These are phyloP conservation scores for Epichloe sp. DNA, from an alignment of 2,329 filamentous ascomycete genomes.

Conservation along the genomic window DNA sequence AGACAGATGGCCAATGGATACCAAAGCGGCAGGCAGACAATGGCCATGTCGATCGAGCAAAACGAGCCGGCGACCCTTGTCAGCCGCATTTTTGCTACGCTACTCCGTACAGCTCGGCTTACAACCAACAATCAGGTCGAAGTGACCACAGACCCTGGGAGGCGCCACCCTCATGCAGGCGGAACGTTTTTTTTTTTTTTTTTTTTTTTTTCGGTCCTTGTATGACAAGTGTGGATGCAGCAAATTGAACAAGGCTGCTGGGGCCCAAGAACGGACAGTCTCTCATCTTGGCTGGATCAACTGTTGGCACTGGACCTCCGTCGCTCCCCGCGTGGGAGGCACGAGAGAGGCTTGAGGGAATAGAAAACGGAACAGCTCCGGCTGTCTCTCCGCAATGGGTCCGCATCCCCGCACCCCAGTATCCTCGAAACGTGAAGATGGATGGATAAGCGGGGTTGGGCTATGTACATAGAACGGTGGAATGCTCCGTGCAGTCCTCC, in stretches of 20 bases:
- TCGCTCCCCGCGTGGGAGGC: too few species aligned
- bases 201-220: neutral
- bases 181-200: neutral
- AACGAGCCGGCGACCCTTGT: neutral
- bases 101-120: neutral
- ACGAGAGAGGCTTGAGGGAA: neutral
- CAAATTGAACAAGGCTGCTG: neutral
- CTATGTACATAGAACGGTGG: neutral
- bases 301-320: too few species aligned
- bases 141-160: too few species aligned
- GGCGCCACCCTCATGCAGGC: neutral
- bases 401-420: constrained; percentile 5
- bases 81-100: neutral
- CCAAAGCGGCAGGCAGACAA: constrained; percentile 8
- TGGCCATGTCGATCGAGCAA: constrained; percentile 6
- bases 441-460: neutral
- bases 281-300: neutral
- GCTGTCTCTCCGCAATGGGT: neutral
- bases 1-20: constrained; percentile 3
- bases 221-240: neutral
- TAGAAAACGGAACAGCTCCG: neutral
- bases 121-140: neutral
- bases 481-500: neutral
- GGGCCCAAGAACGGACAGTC: neutral
- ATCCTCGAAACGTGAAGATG: neutral